Evolutionary conservation across 495 filamentous ascomycete species (phyloP).

Genomic region (Hypoxylon fragiforme): DNA sequence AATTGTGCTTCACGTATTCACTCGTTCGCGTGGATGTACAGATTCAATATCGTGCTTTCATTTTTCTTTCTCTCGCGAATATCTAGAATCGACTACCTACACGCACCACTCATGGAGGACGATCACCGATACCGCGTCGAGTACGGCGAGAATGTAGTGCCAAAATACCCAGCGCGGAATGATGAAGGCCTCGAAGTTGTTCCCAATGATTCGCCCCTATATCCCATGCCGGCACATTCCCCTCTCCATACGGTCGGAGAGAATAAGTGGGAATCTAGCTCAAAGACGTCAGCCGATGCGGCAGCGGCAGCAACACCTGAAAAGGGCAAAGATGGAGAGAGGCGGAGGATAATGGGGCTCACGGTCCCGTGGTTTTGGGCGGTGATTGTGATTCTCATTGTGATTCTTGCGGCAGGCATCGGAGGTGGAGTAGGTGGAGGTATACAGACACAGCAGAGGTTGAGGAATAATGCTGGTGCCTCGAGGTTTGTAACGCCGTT

Average conservation of each 20-base stretch:
- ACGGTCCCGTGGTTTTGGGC: conserved; percentile 40
- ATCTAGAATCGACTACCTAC: too few relatives aligned
- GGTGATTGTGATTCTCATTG: conserved; percentile 27
- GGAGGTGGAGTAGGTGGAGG: conserved; percentile 41
- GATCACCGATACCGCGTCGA: conserved; percentile 17
- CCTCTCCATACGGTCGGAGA: background rate
- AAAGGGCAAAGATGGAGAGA: background rate
- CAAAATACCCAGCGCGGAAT: conserved; percentile 21
- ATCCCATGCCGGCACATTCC: conserved; percentile 18
- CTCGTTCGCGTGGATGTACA: too few relatives aligned
- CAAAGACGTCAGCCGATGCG: conserved; percentile 3
- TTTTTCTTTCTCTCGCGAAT: too few relatives aligned
- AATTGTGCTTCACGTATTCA: too few relatives aligned
- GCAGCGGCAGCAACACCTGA: conserved; percentile 4
- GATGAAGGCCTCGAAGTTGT: conserved; percentile 32
- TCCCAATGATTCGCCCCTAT: conserved; percentile 25
- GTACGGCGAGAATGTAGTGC: conserved; percentile 30
- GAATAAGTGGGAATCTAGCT: conserved; percentile 7
- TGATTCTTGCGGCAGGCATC: conserved; percentile 38
- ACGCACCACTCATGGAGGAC: conserved; percentile 24
- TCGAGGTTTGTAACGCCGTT: conserved; percentile 13
- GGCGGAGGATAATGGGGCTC: conserved; percentile 35
- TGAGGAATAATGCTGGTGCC: background rate
- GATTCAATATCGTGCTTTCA: too few relatives aligned
- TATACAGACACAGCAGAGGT: conserved; percentile 22